phyloP scores from a whole-genome alignment of 2,329 filamentous ascomycete species.

The Cladobotryum mycophilum region DNA sequence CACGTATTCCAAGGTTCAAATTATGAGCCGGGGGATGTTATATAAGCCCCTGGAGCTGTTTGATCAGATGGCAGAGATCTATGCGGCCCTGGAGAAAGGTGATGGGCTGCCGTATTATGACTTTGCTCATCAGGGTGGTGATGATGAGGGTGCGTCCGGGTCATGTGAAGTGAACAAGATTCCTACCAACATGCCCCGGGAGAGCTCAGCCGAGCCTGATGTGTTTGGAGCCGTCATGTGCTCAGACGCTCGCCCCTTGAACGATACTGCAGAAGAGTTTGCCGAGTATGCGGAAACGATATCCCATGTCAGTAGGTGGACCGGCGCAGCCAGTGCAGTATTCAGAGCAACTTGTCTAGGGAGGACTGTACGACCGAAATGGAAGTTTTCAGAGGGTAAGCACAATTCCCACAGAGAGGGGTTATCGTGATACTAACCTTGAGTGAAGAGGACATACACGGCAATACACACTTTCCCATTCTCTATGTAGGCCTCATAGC shows the following conservation, averaged over 20 bases:
- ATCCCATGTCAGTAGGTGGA: conserved; percentile 31
- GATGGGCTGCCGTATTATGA: conserved; percentile 40
- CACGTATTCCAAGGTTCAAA: conserved; percentile 43
- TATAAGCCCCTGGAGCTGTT: conserved; percentile 41
- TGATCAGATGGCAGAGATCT: conserved; percentile 34
- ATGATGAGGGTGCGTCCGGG: neutral
- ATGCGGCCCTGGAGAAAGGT: conserved; percentile 37
- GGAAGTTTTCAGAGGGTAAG: conserved; percentile 30
- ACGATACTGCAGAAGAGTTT: conserved; percentile 29
- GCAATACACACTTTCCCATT: conserved; percentile 36
- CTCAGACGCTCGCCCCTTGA: conserved; percentile 31
- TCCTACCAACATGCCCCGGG: conserved; percentile 21
- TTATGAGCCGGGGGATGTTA: conserved; percentile 35
- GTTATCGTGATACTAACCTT: neutral
- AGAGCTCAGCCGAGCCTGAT: conserved; percentile 26
- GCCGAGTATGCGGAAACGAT: conserved; percentile 28
- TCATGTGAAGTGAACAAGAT: conserved; percentile 20
- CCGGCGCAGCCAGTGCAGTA: conserved; percentile 38
- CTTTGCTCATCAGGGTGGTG: too few species aligned
- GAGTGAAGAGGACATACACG: conserved; percentile 9
- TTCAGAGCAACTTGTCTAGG: conserved; percentile 36
- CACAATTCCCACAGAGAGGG: conserved; percentile 1
- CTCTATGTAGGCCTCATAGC: conserved; percentile 39
- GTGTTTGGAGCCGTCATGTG: conserved; percentile 42
- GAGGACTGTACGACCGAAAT: conserved; percentile 31